phyloP scores from a whole-genome alignment of 768 basidiomycete genomes.

The Lentinus brumalis region DNA sequence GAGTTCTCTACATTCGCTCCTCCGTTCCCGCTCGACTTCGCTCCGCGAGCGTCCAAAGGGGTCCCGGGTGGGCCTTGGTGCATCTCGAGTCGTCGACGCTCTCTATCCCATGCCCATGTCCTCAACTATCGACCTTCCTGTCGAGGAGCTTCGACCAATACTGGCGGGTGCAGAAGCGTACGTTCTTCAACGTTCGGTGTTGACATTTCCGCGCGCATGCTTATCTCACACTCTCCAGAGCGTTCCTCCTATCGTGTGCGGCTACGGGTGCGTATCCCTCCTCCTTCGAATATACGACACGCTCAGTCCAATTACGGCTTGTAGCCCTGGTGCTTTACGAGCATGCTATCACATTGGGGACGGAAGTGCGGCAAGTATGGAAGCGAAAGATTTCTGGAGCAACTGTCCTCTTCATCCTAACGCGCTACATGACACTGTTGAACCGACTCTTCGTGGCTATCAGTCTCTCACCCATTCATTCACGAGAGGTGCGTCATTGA shows the following conservation, averaged over 20 bases:
- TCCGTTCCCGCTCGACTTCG: too few species aligned
- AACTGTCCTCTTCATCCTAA: conserved; percentile 13
- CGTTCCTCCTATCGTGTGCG: conserved; percentile 14
- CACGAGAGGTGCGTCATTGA: background rate
- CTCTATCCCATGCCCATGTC: too few species aligned
- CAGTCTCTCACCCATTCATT: conserved; percentile 1
- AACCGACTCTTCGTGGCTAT: conserved; percentile 14
- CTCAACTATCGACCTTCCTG: too few species aligned
- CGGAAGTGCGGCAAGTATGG: conserved; percentile 22
- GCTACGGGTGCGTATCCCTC: conserved; percentile 9
- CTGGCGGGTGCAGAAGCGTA: conserved; percentile 10
- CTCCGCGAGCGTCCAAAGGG: too few species aligned
- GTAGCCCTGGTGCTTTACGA: conserved; percentile 20
- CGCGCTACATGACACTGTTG: conserved; percentile 17
- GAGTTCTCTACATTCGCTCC: too few species aligned
- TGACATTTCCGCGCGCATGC: background rate
- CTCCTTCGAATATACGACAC: background rate
- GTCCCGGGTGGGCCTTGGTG: too few species aligned
- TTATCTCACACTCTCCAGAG: background rate
- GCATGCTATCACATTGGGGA: conserved; percentile 13
- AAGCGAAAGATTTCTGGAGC: conserved; percentile 11
- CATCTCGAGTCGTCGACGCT: too few species aligned
- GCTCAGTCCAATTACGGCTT: background rate
- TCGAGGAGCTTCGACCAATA: background rate
- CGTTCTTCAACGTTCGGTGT: background rate